Evolutionary conservation across 768 basidiomycete genomes (phyloP).

Genomic region (Crepidotus variabilis): DNA sequence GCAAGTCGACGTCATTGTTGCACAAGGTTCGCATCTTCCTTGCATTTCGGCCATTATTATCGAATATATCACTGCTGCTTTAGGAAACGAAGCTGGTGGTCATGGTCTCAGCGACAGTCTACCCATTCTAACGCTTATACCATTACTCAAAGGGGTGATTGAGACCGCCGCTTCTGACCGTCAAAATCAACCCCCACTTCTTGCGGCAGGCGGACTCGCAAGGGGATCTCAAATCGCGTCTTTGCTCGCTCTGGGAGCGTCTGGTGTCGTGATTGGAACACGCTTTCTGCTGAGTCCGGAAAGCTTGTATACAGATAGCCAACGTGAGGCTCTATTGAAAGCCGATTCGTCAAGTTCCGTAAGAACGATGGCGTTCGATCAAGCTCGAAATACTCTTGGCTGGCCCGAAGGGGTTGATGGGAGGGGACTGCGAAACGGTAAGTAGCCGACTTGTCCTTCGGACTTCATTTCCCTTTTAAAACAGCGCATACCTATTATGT

Average conservation of each 20-base stretch:
- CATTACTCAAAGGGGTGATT: no score
- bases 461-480: no score
- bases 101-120: no score
- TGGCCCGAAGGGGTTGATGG: conserved; percentile 66
- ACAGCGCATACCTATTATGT: no score
- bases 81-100: no score
- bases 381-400: conserved; percentile 47
- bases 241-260: conserved; percentile 61
- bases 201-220: conserved; percentile 75
- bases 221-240: conserved; percentile 64
- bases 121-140: no score
- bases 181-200: conserved; percentile 44
- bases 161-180: conserved; percentile 6
- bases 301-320: conserved; percentile 50
- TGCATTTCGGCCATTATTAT: no score
- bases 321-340: conserved; percentile 48
- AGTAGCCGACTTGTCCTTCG: no score
- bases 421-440: conserved; percentile 52
- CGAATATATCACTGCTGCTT: conserved; percentile 10
- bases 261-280: conserved; percentile 70
- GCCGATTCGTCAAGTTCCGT: conserved; percentile 45
- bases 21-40: no score
- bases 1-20: no score
- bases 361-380: conserved; percentile 63
- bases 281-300: conserved; percentile 71